Base-by-base conservation (phyloP, 2,329 filamentous ascomycete genomes). In the Paraphoma sp. region DNA sequence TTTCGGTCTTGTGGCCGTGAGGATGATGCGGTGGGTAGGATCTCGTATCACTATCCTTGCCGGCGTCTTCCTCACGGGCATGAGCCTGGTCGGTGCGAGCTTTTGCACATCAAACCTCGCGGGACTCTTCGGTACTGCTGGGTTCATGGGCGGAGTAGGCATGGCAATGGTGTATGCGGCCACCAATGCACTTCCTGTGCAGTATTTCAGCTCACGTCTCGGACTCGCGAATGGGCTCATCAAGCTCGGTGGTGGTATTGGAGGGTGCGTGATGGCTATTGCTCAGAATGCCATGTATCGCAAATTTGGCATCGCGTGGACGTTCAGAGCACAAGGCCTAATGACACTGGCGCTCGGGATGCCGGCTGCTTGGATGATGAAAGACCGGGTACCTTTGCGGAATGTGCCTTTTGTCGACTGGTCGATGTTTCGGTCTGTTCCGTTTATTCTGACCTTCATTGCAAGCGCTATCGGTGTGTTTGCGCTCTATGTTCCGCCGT, bases 1-100 rank as follows among this genome's bases (percentile, higher is more conserved):
- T 0, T 76, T 84, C 49, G 86, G 83, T 0, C 77, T 87, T 5
- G 60, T 82, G 7, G 84, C 83, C 60, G 81, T 83, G 0, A 77
- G 81, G n/a, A 48, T 87, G 6, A 80, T 86, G 57, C 75, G 80
- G 3, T 63, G 68, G 14, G 62, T 87, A 8, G 86, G 86, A 0
- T 77, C 81, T 2, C 77, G 81, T 5, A 60, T 62, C 18, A 81
- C 81, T 1, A 81, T 77, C 0, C 36, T 87, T 2, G 42, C 82
- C 2, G 86, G 86, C 0, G 75, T 87, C 0, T 65, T 75, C 0
- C 70, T 85, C 16, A 77, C 87, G 51, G 83, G 84, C 0, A 28
- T 80, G 5, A 82, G 82, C 1, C 76, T 83, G 57, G 76, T 85
- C 2, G 61, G 81, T 28, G 81, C 79, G 43, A 77, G 82, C 12